Percentiles rank a stretch among this genome's conserved stretches.
Conservation (phyloP, 345 rosid genomes). For the Citrus hindsii region DNA sequence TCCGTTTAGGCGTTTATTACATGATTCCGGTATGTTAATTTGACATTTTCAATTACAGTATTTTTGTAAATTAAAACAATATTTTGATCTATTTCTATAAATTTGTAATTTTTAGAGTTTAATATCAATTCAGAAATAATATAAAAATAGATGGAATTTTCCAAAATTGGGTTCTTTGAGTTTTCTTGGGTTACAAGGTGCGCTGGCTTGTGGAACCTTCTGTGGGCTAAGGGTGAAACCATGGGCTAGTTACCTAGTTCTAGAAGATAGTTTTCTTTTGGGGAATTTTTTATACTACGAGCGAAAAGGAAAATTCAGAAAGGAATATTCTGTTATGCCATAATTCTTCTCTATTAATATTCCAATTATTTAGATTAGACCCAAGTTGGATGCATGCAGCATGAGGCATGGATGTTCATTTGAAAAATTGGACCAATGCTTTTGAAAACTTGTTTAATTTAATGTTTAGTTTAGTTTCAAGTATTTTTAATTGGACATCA, state of each 20-base stretch:
- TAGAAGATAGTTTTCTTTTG: neutral
- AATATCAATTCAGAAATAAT: neutral
- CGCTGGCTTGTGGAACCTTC: neutral
- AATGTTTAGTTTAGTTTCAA: no score
- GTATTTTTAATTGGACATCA: neutral
- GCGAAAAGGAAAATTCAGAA: neutral
- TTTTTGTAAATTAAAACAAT: no score
- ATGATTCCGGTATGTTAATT: no score
- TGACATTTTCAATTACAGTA: no score
- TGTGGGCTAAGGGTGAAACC: conserved; percentile 1
- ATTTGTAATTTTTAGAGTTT: neutral
- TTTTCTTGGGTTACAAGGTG: neutral
- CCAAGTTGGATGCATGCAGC: neutral
- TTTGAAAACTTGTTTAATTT: no score
- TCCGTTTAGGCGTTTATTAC: no score
- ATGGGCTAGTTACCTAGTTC: neutral
- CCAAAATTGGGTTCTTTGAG: neutral
- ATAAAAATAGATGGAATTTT: neutral
- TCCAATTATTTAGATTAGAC: neutral
- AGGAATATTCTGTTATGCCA: neutral
- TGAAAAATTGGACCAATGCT: neutral
- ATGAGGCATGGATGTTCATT: neutral
- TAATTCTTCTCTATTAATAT: neutral
- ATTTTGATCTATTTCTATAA: neutral
- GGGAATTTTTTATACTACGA: no score